Evolutionary conservation across 208 protist genomes (phyloP).

Genomic region (Crithidia fasciculata): DNA sequence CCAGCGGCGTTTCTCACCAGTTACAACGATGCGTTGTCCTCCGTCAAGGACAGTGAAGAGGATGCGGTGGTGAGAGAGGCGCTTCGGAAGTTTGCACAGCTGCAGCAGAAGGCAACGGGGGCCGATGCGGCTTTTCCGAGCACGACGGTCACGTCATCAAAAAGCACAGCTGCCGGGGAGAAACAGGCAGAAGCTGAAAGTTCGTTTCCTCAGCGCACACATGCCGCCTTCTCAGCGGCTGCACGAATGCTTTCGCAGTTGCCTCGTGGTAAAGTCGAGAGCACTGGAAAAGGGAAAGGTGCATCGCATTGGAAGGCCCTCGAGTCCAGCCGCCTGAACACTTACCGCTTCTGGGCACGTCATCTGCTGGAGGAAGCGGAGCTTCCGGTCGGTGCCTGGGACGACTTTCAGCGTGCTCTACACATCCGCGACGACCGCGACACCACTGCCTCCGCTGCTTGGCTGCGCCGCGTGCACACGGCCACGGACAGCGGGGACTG

Average conservation of each 20-base stretch:
- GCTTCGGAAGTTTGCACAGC: no score
- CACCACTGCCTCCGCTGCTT: neutral
- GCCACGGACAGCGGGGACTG: slow-evolving; percentile 60
- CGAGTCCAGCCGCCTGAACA: neutral
- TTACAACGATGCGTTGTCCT: no score
- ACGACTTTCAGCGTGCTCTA: neutral
- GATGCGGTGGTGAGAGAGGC: no score
- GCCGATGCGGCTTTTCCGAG: no score
- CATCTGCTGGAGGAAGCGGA: neutral
- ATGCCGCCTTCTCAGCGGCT: neutral
- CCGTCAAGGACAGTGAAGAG: no score
- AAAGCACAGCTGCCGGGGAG: neutral
- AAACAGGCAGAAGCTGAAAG: neutral
- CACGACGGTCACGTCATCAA: no score
- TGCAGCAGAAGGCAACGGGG: no score
- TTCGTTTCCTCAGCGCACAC: neutral
- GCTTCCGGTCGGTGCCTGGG: neutral
- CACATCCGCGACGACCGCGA: neutral
- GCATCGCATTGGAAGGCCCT: neutral
- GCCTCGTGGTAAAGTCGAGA: neutral
- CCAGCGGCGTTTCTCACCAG: neutral
- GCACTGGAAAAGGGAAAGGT: neutral
- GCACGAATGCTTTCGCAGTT: neutral
- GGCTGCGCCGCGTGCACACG: slow-evolving; percentile 36
- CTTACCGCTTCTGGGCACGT: neutral